A percentile compares a stretch with the other conserved stretches of the same genome.
phyloP scores from a whole-genome alignment of 768 basidiomycete species.

The Phanerodontia chrysosporium region DNA sequence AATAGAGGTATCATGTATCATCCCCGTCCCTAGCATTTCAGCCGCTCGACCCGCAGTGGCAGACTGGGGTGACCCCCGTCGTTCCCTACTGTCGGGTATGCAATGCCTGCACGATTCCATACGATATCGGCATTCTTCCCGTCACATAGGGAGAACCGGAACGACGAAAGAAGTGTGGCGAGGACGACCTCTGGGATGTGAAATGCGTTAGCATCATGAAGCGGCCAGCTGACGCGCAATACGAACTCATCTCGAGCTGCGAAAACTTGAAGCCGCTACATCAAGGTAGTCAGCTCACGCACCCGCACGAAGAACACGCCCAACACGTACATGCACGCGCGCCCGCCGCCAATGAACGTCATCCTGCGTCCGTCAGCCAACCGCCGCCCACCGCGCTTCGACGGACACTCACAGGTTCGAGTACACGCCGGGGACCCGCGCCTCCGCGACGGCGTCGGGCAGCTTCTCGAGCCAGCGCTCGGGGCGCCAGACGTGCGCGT shows the following conservation, averaged over 20 bases:
- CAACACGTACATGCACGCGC: slow-evolving; percentile 12
- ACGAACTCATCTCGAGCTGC: slow-evolving; percentile 18
- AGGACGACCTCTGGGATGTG: slow-evolving; percentile 27
- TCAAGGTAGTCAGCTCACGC: neutral
- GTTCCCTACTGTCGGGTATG: slow-evolving; percentile 25
- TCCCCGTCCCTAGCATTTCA: too few relatives aligned
- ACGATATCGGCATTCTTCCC: slow-evolving; percentile 20
- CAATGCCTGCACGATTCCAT: slow-evolving; percentile 27
- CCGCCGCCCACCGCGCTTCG: too few relatives aligned
- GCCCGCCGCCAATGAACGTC: slow-evolving; percentile 13
- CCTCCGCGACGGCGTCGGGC: slow-evolving; percentile 31
- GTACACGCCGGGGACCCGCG: slow-evolving; percentile 41
- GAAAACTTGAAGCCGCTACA: slow-evolving; percentile 15
- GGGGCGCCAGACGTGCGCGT: slow-evolving; percentile 47
- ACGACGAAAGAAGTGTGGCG: slow-evolving; percentile 20
- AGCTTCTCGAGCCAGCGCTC: slow-evolving; percentile 42
- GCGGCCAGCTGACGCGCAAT: neutral
- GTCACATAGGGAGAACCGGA: slow-evolving; percentile 21
- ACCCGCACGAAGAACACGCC: neutral
- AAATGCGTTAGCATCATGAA: neutral
- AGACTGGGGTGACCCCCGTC: too few relatives aligned
- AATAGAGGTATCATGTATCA: too few relatives aligned
- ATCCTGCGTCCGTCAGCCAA: slow-evolving; percentile 3
- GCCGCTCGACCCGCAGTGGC: too few relatives aligned
- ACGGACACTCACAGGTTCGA: slow-evolving; percentile 34